Base-by-base conservation (phyloP, 495 filamentous ascomycete genomes). In the Symbiotaphrina buchneri region DNA sequence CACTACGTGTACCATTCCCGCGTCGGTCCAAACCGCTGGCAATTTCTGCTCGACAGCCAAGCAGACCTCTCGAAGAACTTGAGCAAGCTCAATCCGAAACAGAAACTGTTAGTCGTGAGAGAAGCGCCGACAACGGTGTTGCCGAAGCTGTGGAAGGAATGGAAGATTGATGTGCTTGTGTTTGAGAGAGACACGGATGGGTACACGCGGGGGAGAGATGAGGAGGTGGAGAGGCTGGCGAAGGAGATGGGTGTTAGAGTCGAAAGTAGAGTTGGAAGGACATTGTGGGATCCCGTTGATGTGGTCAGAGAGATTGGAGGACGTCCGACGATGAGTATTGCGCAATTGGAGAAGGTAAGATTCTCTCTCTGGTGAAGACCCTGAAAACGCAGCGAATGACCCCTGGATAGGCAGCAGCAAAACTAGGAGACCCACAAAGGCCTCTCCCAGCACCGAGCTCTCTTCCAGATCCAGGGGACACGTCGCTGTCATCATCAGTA, bases 181-280 rank as follows among this genome's bases (percentile, higher is more conserved):
- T 80, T 77, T 40, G 72, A 78, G 43, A 73, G 70, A 39, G 73
- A 80, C 36, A 74, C 69, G 2, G 74, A 78, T 49, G 55, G 68
- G 0, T 77, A 77, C 43, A 73, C 63, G 3, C 51, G 58, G 6
- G 55, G 66, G 10, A 45, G 73, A 21, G 73, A 80, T 46, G 52
- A 45, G 24, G 42, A 44, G 6, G 54, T 78, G 20, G 49, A 59
- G 10, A 45, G 51, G 4, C 36, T 66, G 19, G 74, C 72, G 1
- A 53, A 63, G 36, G 47, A 69, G 28, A 65, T 62, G 1, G 73
- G 72, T 0, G 67, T 78, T 7, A 43, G 74, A 37, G 65, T 78
- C 0, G 52, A 77, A 18, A 45, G 60, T 13, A 56, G 47, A 29
- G 56, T 54, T 31, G 72, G 73, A 2, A 49, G 73, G 15, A 77